These are phyloP conservation scores for Phytophthora brassicae DNA, from an alignment of 352 stramenopile genomes.

Conservation along the genomic window DNA sequence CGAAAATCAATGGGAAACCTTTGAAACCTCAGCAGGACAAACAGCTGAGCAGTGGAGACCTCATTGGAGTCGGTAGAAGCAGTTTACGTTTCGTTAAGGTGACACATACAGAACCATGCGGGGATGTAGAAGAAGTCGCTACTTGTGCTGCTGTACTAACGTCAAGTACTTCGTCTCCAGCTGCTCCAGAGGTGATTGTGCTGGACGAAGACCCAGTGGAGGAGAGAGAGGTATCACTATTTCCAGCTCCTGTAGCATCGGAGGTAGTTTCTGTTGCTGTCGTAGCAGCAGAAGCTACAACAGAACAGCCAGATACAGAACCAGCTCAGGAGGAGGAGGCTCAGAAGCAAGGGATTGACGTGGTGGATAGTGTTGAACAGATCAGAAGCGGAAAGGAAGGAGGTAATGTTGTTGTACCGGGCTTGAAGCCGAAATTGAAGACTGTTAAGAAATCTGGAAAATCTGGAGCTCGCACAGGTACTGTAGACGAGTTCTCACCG, in stretches of 20 bases:
- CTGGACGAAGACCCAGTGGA: slow-evolving; percentile 15
- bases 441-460: not conserved
- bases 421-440: not conserved
- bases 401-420: not conserved
- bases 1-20: slow-evolving; percentile 48
- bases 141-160: slow-evolving; percentile 7
- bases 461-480: not conserved
- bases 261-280: not conserved
- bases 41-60: slow-evolving; percentile 37
- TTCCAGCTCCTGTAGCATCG: not conserved
- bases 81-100: slow-evolving; percentile 37
- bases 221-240: not conserved
- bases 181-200: slow-evolving; percentile 12
- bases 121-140: slow-evolving; percentile 1
- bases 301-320: slow-evolving; percentile 25
- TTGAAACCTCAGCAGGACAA: slow-evolving; percentile 27
- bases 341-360: slow-evolving; percentile 1
- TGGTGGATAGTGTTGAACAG: no score
- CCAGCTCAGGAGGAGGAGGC: slow-evolving; percentile 9
- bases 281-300: not conserved
- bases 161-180: slow-evolving; percentile 11
- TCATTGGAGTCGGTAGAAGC: slow-evolving; percentile 47
- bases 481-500: slow-evolving; percentile 6
- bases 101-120: slow-evolving; percentile 20
- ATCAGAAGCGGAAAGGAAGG: not conserved